Evolutionary conservation across 768 basidiomycete species (phyloP), one percentile per base, ranked within the genome.

Genomic region (Kwoniella dejecticola): DNA sequence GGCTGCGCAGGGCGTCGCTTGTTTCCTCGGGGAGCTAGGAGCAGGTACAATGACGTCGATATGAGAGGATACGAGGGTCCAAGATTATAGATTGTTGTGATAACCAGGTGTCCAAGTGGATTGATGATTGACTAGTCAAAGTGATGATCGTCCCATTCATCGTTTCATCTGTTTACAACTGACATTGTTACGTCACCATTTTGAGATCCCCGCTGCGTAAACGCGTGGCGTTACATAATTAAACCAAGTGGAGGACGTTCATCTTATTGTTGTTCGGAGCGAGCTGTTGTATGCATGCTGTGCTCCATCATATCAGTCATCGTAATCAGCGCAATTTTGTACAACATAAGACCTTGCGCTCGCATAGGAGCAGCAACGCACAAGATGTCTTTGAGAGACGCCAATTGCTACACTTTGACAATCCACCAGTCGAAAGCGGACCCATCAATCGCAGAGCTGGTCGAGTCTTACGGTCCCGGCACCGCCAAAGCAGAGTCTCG

Each of bases 341-440:
- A 36, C 15, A 36, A 36, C 33, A 7, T 42, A 42, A 5, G 19
- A 42, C 6, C 41, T 11, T n/a, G 17, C 41, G 5, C 6, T 42
- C 41, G 41, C n/a, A n/a, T n/a, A n/a, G n/a, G 19, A 8, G 6
- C 6, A 5, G 41, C 19, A 47, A 5, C 6, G 1, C 48, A 31
- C 31, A 26, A 19, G 38, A 74, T 74, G 72, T 55, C 72, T 17
- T 53, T 74, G 4, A 29, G 72, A 57, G 72, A 74, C 53, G 26
- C 50, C 52, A 49, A 67, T 17, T 71, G 69, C 60, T 74, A 74
- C 45, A 71, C 72, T 4, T 62, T 74, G 29, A 46, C 62, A 4
- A 36, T 74, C 44, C 36, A 17, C 6, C 64, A 63, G 3, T 60
- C 62, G 2, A 27, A 45, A 3, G 4, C 27, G 8, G 62, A 74